Evolutionary conservation across 306 rosid species (phyloP).

Genomic region (Medicago ruthenica): DNA sequence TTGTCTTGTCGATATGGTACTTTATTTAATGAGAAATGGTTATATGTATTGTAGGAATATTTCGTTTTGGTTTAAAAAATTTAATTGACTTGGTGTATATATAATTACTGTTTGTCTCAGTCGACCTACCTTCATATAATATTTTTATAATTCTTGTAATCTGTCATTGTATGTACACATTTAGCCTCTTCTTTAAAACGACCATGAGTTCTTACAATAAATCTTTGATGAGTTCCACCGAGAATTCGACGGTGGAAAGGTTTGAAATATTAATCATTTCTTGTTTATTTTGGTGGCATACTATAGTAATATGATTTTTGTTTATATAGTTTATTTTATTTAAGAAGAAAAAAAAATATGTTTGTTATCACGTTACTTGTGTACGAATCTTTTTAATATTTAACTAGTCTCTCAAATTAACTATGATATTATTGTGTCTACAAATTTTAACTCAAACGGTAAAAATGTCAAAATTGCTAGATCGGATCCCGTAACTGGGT

Average conservation of each 20-base stretch:
- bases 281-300: no score
- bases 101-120: background rate
- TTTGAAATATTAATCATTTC: background rate
- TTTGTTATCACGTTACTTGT: no score
- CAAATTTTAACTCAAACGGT: no score
- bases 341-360: no score
- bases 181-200: background rate
- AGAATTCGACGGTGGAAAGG: background rate
- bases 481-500: no score
- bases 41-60: background rate
- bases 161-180: background rate
- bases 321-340: no score
- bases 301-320: no score
- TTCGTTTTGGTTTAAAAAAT: background rate
- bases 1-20: background rate
- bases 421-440: no score
- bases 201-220: background rate
- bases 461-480: no score
- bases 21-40: background rate
- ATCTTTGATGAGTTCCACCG: slow-evolving; percentile 18
- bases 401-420: no score
- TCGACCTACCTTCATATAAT: background rate
- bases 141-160: background rate
- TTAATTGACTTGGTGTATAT: background rate
- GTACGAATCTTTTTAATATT: no score